A percentile compares a stretch with the other conserved stretches of the same genome.
phyloP scores from a whole-genome alignment of 371 early-diverging fungal species.

The Paraphysoderma sedebokerense region DNA sequence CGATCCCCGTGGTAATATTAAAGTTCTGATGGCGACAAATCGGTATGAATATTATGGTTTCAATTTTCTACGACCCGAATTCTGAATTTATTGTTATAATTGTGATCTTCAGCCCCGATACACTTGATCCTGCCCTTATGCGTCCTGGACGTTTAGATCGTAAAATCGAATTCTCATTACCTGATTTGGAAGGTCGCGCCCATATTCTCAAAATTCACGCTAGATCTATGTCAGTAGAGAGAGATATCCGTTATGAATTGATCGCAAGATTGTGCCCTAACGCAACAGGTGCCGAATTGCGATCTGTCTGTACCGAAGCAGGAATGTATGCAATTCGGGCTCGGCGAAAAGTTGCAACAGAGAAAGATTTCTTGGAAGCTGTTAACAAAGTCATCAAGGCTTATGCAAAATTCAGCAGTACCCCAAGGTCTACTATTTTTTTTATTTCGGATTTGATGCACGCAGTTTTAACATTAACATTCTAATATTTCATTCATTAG shows the following conservation, averaged over 20 bases:
- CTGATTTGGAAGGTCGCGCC: conserved; percentile 92
- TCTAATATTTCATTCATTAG: no score
- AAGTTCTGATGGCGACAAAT: conserved; percentile 98
- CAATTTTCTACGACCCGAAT: neutral
- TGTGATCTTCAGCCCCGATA: conserved; percentile 71
- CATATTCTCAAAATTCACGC: conserved; percentile 99
- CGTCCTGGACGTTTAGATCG: conserved; percentile 99
- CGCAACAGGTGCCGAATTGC: conserved; percentile 92
- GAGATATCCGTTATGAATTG: conserved; percentile 95
- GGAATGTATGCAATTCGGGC: conserved; percentile 99
- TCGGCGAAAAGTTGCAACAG: conserved; percentile 97
- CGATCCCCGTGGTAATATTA: conserved; percentile 99
- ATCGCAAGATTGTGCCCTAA: conserved; percentile 98
- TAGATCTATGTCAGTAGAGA: conserved; percentile 94
- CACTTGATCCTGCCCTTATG: conserved; percentile 97
- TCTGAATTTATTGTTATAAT: conserved; percentile 6
- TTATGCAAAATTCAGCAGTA: conserved; percentile 93
- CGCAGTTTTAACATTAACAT: no score
- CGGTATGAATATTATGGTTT: conserved; percentile 13
- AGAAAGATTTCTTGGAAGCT: conserved; percentile 98
- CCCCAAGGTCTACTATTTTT: no score
- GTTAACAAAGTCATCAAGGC: conserved; percentile 99
- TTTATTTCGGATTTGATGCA: no score
- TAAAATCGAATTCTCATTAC: conserved; percentile 98
- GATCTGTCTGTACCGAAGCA: conserved; percentile 99